phyloP scores from a whole-genome alignment of 2,329 filamentous ascomycete species.

The Neofusicoccum ribis region DNA sequence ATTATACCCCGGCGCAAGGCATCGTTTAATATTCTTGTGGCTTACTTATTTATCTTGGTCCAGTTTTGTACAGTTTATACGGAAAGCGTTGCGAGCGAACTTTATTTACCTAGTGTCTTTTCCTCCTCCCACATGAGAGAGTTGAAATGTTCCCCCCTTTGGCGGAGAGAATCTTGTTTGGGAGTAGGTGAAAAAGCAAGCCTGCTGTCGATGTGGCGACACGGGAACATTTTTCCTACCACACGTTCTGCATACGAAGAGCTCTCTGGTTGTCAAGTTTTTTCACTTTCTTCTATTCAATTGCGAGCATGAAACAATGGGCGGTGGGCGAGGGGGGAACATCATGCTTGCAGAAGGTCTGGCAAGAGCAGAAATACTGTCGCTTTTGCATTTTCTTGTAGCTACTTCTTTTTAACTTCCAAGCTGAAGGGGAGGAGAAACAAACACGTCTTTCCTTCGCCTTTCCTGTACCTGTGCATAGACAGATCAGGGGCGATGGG shows the following conservation, averaged over 20 bases:
- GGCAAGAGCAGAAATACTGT: not conserved
- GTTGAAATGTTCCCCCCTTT: slow-evolving; percentile 2
- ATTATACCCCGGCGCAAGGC: slow-evolving; percentile 11
- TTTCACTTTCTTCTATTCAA: not conserved
- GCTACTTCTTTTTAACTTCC: slow-evolving; percentile 4
- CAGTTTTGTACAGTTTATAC: slow-evolving; percentile 11
- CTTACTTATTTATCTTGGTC: slow-evolving; percentile 12
- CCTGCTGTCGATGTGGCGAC: slow-evolving; percentile 1
- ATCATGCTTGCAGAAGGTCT: not conserved
- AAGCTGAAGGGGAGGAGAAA: not conserved
- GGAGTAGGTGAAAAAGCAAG: not conserved
- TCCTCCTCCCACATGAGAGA: slow-evolving; percentile 7
- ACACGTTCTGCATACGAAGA: not conserved
- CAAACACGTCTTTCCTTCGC: not conserved
- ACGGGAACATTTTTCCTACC: not conserved
- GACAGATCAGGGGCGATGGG: not conserved
- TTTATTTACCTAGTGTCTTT: not conserved
- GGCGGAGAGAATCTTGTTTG: not conserved
- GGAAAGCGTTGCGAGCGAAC: slow-evolving; percentile 13
- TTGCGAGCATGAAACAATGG: not conserved
- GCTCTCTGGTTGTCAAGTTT: not conserved
- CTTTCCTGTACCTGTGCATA: not conserved
- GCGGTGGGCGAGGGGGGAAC: not conserved
- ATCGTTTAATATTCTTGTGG: slow-evolving; percentile 8
- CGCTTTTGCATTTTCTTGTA: slow-evolving; percentile 4